Evolutionary conservation across 108 stramenopile genomes (phyloP), one percentile per base, ranked within the genome.

Genomic region (Mayamaea pseudoterrestris): DNA sequence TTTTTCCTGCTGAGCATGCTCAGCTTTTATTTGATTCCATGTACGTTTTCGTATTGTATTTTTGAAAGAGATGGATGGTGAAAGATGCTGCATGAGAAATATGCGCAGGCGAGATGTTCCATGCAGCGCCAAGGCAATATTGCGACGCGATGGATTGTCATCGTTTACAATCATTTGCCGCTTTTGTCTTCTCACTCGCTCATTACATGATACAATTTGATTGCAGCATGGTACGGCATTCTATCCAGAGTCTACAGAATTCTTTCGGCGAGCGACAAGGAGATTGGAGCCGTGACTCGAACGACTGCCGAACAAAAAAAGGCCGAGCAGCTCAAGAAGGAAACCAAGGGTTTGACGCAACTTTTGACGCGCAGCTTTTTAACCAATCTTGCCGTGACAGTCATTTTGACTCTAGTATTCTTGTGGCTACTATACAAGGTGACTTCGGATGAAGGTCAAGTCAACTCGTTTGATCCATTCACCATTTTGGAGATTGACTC

Each of bases 401-500:
- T 84, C 11, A 25, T 62, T 27, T 61, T 86, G 26, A 71, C 86
- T 14, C 14, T 62, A 11, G 26, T 93, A 22, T 83, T 89, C 49
- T 9, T 80, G 17, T 85, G 68, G 69, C 50, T 93, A 6, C 39
- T 65, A 27, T 9, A 68, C 25, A 69, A 63, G 42, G 83, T 95
- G 20, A n/a, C n/a, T n/a, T 66, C 72, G 26, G 41, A 51, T 8
- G 76, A 92, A 45, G 88, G 87, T 31, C 76, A 90, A 58, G 86
- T 95, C 47, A 80, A 81, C 58, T 80, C 86, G n/a, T 95, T 95
- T 50, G 90, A 95, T 64, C 94, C 94, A 28, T 95, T 81, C 58
- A 35, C 51, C 40, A 95, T 95, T 60, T 73, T 95, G 23, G 76
- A 74, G 20, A 69, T 95, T 45, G 87, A 87, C 42, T 34, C 66